Evolutionary conservation across 2,329 filamentous ascomycete species (phyloP), one percentile per base, ranked within the genome.

Genomic region (Thelonectria olida): DNA sequence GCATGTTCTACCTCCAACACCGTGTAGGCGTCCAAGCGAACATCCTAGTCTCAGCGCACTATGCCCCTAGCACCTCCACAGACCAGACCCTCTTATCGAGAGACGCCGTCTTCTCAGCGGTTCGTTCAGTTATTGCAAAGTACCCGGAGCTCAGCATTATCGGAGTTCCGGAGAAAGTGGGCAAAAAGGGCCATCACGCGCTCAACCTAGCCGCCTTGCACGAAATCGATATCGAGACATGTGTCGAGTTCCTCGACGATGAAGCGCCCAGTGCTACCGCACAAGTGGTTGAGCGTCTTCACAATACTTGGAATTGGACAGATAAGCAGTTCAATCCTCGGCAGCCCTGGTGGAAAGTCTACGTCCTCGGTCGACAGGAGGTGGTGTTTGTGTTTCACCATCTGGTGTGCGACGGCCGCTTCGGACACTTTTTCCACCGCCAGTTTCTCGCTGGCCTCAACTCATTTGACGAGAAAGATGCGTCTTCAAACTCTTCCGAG

Each of bases 361-460:
- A 61, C 31, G 57, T 69, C 1, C 56, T 63, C 10, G 62, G 62
- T 5, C 45, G 64, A 7, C 56, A 42, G 2, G 58, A 68, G 3
- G 28, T 69, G 0, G 13, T 45, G 7, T 68, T 69, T 39, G 59
- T 69, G 17, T 67, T 61, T 13, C 67, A 69, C 27, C 64, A 69
- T 22, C n/a, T 62, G 1, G 10, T 68, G 2, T 55, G 62, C 5
- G 67, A 69, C 1, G 67, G 67, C 4, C 56, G 62, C 3, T 67
- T 60, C 4, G 61, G 61, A 0, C 47, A 60, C 5, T 25, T 52
- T 0, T 68, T 69, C 19, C 62, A 69, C 13, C 41, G 31, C 9
- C 31, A 65, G 7, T 62, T 69, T 23, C 59, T 68, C 2, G 20
- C 51, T 2, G 62, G 52, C 0, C 39, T 69, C 10, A 62, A 68